Evolutionary conservation across 2,329 filamentous ascomycete genomes (phyloP).

Genomic region (Colletotrichum horii): DNA sequence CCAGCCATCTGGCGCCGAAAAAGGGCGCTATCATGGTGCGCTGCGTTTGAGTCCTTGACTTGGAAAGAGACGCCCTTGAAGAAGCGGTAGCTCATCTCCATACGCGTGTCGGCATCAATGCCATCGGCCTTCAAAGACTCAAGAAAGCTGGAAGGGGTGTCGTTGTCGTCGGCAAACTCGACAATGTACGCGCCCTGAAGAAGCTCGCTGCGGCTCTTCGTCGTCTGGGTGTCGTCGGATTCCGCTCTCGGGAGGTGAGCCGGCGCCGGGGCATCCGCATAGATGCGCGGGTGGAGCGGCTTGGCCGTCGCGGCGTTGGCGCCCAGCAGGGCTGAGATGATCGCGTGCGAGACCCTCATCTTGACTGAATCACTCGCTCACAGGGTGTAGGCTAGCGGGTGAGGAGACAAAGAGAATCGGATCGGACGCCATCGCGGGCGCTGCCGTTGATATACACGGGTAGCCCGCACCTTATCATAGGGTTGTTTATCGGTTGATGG

Average conservation of each 20-base stretch:
- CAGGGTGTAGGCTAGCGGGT: neutral
- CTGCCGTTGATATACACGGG: neutral
- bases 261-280: neutral
- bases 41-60: conserved; percentile 27
- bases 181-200: conserved; percentile 29
- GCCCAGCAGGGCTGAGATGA: neutral
- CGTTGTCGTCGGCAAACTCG: conserved; percentile 25
- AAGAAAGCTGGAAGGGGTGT: conserved; percentile 15
- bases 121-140: conserved; percentile 16
- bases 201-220: neutral
- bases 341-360: neutral
- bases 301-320: neutral
- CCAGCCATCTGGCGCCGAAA: conserved; percentile 23
- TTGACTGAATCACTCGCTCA: conserved; percentile 1
- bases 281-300: conserved; percentile 6
- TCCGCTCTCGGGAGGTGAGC: neutral
- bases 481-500: neutral
- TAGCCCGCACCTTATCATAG: neutral
- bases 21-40: conserved; percentile 23
- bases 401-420: neutral
- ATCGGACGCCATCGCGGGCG: neutral
- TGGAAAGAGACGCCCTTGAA: conserved; percentile 31
- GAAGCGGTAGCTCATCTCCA: conserved; percentile 26
- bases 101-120: conserved; percentile 22
- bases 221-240: neutral